These are phyloP conservation scores for Neophaeococcomyces aloes DNA, from an alignment of 2,329 filamentous ascomycete genomes.

Conservation along the genomic window DNA sequence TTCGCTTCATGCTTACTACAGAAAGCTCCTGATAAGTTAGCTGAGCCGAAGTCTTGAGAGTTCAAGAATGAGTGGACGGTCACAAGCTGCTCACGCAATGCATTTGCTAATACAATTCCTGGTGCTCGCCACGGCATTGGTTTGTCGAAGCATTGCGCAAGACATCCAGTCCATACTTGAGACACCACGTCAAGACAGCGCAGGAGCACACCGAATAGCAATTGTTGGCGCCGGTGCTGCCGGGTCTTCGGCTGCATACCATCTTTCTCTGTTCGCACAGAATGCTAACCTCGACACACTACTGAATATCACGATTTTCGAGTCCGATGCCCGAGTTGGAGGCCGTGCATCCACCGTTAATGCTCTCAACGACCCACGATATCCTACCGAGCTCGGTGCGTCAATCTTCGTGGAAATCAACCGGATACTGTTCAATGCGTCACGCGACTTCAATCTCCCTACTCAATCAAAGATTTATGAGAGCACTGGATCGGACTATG, in stretches of 20 bases:
- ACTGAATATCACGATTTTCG: constrained; percentile 78
- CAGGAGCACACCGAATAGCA: constrained; percentile 15
- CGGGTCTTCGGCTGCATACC: constrained; percentile 77
- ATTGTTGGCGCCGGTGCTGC: constrained; percentile 66
- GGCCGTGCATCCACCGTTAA: constrained; percentile 80
- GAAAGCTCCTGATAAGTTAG: too few species aligned
- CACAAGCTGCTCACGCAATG: too few species aligned
- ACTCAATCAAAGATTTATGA: constrained; percentile 40
- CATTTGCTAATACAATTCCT: too few species aligned
- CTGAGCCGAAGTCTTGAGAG: too few species aligned
- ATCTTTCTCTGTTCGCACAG: constrained; percentile 61
- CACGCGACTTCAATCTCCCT: constrained; percentile 58
- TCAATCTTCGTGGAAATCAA: constrained; percentile 87
- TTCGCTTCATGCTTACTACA: too few species aligned
- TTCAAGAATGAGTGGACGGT: too few species aligned
- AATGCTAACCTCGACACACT: constrained; percentile 43
- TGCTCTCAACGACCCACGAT: constrained; percentile 54
- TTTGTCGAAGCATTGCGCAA: background rate
- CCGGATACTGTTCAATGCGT: constrained; percentile 66
- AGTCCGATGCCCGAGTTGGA: constrained; percentile 65
- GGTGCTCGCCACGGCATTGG: too few species aligned
- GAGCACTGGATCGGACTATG: constrained; percentile 37
- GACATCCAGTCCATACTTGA: background rate
- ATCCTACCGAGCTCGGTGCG: constrained; percentile 75
- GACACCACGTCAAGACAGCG: background rate